Evolutionary conservation across 2,329 filamentous ascomycete genomes (phyloP).

Genomic region (Aspergillus pseudoglaucus): DNA sequence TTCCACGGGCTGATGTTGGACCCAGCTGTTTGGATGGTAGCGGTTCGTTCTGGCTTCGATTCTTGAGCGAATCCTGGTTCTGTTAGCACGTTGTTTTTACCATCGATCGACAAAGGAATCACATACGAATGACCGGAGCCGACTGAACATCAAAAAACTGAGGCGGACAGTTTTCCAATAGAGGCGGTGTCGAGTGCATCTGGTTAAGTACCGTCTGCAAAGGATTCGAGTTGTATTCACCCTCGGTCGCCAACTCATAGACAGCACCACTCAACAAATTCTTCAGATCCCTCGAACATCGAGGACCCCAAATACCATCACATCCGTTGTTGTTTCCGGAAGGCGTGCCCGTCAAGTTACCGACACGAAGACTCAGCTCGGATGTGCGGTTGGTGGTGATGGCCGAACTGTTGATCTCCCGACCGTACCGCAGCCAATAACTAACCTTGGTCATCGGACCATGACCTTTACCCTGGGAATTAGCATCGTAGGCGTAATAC

Average conservation of each 20-base stretch:
- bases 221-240: constrained; percentile 22
- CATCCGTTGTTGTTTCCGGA: constrained; percentile 31
- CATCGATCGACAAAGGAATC: background rate
- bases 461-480: constrained; percentile 22
- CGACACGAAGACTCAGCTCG: constrained; percentile 30
- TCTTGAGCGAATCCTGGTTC: constrained; percentile 27
- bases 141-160: constrained; percentile 26
- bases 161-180: constrained; percentile 22
- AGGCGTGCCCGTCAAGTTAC: constrained; percentile 31
- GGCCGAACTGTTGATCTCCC: constrained; percentile 19
- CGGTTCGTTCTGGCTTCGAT: constrained; percentile 17
- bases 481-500: constrained; percentile 32
- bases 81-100: constrained; percentile 1
- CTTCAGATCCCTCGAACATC: constrained; percentile 28
- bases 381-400: constrained; percentile 29
- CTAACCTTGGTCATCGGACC: constrained; percentile 30
- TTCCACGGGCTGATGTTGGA: constrained; percentile 25
- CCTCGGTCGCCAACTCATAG: constrained; percentile 20
- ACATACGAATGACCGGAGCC: constrained; percentile 29
- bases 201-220: constrained; percentile 23
- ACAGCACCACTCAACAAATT: constrained; percentile 19
- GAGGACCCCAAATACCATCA: constrained; percentile 30
- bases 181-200: constrained; percentile 18
- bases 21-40: constrained; percentile 24
- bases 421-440: constrained; percentile 32